Evolutionary conservation across 1,284 basidiomycete genomes (phyloP).

Genomic region (Takashimella koratensis): DNA sequence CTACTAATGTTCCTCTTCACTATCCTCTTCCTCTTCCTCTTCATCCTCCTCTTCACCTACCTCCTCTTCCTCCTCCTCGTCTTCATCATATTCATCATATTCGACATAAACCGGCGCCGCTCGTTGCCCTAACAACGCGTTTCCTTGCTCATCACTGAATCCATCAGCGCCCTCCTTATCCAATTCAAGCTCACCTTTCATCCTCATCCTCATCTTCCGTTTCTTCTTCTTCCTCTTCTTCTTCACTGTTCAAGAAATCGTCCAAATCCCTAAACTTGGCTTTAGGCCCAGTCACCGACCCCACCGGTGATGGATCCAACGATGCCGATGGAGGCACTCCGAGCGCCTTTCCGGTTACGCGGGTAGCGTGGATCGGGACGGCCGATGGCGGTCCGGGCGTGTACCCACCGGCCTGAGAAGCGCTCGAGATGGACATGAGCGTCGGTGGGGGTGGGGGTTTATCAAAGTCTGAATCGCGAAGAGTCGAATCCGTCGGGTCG

Average conservation of each 20-base stretch:
- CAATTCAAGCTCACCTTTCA: constrained; percentile 15
- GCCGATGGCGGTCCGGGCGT: constrained; percentile 11
- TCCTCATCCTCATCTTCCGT: constrained; percentile 37
- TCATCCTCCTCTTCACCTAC: constrained; percentile 9
- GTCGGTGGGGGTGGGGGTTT: constrained; percentile 2
- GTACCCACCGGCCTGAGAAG: constrained; percentile 1
- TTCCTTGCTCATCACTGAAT: background rate
- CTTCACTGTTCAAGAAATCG: constrained; percentile 45
- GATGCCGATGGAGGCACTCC: constrained; percentile 5
- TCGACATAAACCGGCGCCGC: no score
- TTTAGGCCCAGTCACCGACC: constrained; percentile 12
- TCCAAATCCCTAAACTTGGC: constrained; percentile 48
- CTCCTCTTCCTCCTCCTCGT: constrained; percentile 6
- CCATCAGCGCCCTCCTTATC: no score
- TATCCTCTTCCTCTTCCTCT: constrained; percentile 9
- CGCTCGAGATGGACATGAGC: background rate
- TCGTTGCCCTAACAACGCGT: no score
- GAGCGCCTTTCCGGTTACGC: constrained; percentile 3
- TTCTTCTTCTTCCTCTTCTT: constrained; percentile 37
- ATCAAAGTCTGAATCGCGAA: constrained; percentile 48
- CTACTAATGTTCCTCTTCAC: no score
- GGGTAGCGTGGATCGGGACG: constrained; percentile 10
- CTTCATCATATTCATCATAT: background rate
- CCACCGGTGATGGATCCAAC: constrained; percentile 20
- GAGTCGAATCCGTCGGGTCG: constrained; percentile 49